Conservation (phyloP, 208 protist species). For the Acanthamoeba healyi region DNA sequence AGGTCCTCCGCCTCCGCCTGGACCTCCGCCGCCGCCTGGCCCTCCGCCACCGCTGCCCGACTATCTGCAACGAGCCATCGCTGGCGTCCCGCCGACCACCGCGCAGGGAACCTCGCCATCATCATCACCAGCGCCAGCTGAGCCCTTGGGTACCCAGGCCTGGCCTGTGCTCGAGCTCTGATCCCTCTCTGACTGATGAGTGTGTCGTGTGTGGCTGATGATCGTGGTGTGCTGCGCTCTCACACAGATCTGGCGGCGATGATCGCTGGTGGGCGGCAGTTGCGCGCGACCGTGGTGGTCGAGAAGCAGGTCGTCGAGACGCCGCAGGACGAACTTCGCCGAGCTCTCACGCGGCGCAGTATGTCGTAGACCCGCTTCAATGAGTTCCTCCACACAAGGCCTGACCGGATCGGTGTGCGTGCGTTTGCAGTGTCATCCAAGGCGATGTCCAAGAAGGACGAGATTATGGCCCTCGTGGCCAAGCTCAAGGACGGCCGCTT, state of each 20-base stretch:
- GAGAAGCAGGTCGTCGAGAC: conserved; percentile 19
- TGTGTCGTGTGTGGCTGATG: no score
- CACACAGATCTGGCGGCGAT: not conserved
- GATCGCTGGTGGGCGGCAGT: not conserved
- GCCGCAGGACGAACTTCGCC: not conserved
- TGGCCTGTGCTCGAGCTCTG: no score
- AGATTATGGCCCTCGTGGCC: not conserved
- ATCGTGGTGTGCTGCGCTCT: no score
- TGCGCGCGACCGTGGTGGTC: conserved; percentile 11
- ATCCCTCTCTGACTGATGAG: no score
- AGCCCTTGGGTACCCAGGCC: no score
- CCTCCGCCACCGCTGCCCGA: not conserved
- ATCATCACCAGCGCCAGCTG: not conserved
- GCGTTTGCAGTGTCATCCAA: conserved; percentile 29
- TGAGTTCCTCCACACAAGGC: no score
- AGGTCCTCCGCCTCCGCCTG: conserved; percentile 30
- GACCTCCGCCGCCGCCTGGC: not conserved
- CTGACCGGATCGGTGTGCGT: no score
- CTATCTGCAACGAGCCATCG: not conserved
- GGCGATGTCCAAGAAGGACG: conserved; percentile 3
- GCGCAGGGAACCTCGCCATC: no score
- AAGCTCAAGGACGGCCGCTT: not conserved
- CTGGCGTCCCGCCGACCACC: not conserved
- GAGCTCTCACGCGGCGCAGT: conserved; percentile 15
- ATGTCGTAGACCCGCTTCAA: no score